Evolutionary conservation across 805 yeast genomes (phyloP), one percentile per base, ranked within the genome.

Genomic region (Zygosaccharomyces siamensis): DNA sequence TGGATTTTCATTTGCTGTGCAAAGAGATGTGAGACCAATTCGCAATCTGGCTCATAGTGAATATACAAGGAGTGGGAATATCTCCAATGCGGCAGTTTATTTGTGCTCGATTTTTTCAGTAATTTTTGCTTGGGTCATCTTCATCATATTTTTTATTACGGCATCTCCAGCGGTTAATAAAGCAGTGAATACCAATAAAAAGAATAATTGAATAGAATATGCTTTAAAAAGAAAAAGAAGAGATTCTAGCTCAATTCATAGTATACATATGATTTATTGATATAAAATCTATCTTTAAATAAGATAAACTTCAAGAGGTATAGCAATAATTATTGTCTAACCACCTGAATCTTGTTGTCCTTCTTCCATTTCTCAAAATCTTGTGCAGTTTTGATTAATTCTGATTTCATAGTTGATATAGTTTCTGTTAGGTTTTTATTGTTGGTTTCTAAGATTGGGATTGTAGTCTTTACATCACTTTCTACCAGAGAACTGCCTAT

Each of bases 1-100:
- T 11, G 98, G 98, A 5, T 74, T 76, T 58, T 74, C 86, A 21
- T 89, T 74, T 67, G 64, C 92, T 46, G 73, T 73, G 24, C 87
- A 84, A 58, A 75, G 78, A 52, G 76, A 76, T 47, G 81, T 85
- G 16, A 88, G 89, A 46, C 82, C 98, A 2, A 83, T 93, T 41
- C 82, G 98, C 67, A 98, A 93, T 68, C 77, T 87, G 61, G 97
- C 98, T 51, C 92, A 90, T 67, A 95, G 93, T 65, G 99, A 95
- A 72, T 93, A 82, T 73, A 83, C 84, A 52, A 80, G 98, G 69
- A 84, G 95, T 39, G 93, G 93, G 92, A 87, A 86, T 52, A 92
- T 93, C 61, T 75, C 96, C 26, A 90, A 90, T 68, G 79, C 97
- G 1, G 89, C 97, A 95, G 89, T 90, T 45, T 93, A 93, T 66